Conservation (phyloP, 169 alveolate species). For the Plasmodium knowlesi region DNA sequence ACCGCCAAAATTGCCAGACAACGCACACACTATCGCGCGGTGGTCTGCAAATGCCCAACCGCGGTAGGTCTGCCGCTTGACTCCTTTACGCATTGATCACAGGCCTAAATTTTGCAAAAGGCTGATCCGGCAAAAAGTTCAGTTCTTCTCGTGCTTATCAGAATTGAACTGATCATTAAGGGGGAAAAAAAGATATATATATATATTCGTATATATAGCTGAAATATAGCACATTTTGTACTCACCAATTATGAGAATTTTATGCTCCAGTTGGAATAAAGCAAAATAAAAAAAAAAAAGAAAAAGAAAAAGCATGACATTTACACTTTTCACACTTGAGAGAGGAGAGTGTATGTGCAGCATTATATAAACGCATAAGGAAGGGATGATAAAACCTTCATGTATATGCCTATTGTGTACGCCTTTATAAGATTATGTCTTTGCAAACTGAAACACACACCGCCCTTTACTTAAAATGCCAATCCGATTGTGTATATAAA, state of each 20-base stretch:
- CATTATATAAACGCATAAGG: not conserved
- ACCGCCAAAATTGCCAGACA: not conserved
- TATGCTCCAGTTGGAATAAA: not conserved
- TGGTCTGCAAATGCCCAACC: not conserved
- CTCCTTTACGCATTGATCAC: not conserved
- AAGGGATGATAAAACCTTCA: not conserved
- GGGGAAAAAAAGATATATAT: not conserved
- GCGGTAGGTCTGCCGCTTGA: not conserved
- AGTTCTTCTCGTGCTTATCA: not conserved
- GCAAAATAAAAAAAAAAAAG: not conserved
- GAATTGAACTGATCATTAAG: conserved; percentile 4
- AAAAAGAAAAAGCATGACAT: too few species aligned
- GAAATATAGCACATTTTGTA: not conserved
- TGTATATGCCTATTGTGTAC: not conserved
- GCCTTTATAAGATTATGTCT: not conserved
- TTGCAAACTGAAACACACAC: not conserved
- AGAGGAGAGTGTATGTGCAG: not conserved
- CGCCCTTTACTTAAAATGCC: not conserved
- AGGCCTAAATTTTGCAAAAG: not conserved
- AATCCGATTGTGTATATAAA: not conserved
- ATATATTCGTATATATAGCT: not conserved
- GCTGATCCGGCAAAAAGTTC: not conserved
- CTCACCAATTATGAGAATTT: not conserved
- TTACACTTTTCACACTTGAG: not conserved
- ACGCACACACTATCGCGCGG: not conserved